Conservation (phyloP, 202 grass and related monocot genomes). For the Elaeis oleifera region DNA sequence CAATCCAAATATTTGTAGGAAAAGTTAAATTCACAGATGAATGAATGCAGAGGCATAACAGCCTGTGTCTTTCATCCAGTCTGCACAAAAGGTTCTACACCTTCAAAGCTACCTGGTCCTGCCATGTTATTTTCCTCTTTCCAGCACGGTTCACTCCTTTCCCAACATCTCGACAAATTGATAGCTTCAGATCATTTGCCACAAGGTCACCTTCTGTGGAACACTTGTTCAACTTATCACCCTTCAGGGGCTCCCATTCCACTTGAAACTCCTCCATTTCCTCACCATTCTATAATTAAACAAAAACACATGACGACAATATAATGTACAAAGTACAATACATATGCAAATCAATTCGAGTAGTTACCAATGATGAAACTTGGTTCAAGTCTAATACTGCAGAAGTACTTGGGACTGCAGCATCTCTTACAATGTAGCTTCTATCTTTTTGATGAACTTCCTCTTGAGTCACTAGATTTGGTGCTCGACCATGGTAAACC, state of each 20-base stretch:
- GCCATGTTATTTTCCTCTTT: slow-evolving; percentile 15
- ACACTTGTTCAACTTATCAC: background rate
- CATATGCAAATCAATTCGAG: no score
- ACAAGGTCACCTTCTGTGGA: background rate
- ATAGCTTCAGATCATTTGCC: background rate
- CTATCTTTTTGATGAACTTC: slow-evolving; percentile 6
- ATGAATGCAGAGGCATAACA: background rate
- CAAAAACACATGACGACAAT: no score
- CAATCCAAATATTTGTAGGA: no score
- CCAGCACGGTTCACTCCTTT: background rate
- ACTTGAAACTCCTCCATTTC: slow-evolving; percentile 3
- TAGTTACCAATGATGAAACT: slow-evolving; percentile 47
- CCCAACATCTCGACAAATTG: slow-evolving; percentile 6
- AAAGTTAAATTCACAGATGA: no score
- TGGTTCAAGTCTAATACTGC: slow-evolving; percentile 67
- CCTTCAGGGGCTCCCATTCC: background rate
- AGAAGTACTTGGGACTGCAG: slow-evolving; percentile 23
- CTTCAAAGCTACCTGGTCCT: slow-evolving; percentile 13
- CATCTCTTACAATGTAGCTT: slow-evolving; percentile 1
- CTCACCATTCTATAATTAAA: slow-evolving; percentile 1
- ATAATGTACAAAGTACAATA: no score
- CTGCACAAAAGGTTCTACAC: background rate
- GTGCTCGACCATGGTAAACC: background rate
- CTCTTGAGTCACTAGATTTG: slow-evolving; percentile 14
- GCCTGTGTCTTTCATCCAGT: background rate